These are phyloP conservation scores for Termitomyces eurrhizus DNA, from an alignment of 768 basidiomycete species.

Conservation along the genomic window DNA sequence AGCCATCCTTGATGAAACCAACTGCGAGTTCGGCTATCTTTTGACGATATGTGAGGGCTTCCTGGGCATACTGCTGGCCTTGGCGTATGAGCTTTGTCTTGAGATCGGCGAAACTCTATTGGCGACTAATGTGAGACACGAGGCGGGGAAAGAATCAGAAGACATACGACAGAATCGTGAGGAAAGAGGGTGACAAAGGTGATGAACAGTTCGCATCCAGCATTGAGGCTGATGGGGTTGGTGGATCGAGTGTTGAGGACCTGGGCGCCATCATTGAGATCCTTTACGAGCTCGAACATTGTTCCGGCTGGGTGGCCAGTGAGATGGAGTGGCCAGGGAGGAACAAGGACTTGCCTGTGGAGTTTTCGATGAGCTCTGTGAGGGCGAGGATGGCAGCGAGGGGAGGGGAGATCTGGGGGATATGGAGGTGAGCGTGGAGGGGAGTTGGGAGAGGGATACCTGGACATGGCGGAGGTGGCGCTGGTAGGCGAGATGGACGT, in stretches of 20 bases:
- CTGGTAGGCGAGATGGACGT: slow-evolving; percentile 50
- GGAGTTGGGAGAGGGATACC: slow-evolving; percentile 32
- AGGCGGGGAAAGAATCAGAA: slow-evolving; percentile 11
- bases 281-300: slow-evolving; percentile 89
- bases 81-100: slow-evolving; percentile 82
- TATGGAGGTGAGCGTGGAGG: not conserved
- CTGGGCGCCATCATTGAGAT: slow-evolving; percentile 71
- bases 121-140: slow-evolving; percentile 9
- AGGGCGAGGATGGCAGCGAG: slow-evolving; percentile 86
- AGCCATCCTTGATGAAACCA: slow-evolving; percentile 93
- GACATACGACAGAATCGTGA: slow-evolving; percentile 73
- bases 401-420: slow-evolving; percentile 66
- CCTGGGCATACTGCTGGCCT: slow-evolving; percentile 70
- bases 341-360: slow-evolving; percentile 52
- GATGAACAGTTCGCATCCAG: slow-evolving; percentile 90
- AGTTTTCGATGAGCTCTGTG: slow-evolving; percentile 75
- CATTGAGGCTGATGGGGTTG: slow-evolving; percentile 80
- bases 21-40: slow-evolving; percentile 89
- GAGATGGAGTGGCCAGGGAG: not conserved
- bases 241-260: slow-evolving; percentile 56
- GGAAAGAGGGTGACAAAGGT: slow-evolving; percentile 84
- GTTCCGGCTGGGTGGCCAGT: slow-evolving; percentile 60
- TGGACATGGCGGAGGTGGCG: slow-evolving; percentile 60
- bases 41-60: slow-evolving; percentile 80
- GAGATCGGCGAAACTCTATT: slow-evolving; percentile 76